Percentiles rank a stretch among this genome's conserved stretches.
Evolutionary conservation across 371 early-diverging fungal species (phyloP).

Genomic region (Syncephalastrum sp.): DNA sequence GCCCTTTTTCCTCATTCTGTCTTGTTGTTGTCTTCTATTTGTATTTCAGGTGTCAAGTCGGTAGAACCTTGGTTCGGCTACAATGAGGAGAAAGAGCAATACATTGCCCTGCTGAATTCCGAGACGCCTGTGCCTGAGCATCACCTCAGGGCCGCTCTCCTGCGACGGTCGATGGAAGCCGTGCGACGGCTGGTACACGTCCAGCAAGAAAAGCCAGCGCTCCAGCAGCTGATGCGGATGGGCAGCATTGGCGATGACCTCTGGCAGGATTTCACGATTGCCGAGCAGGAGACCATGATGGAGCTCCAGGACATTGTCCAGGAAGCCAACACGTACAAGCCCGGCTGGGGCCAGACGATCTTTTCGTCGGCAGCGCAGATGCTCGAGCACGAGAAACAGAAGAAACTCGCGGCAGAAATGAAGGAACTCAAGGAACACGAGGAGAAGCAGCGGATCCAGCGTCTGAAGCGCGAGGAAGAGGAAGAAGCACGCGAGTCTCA

Average conservation of each 20-base stretch:
- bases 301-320: conserved; percentile 83
- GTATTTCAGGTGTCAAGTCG: conserved; percentile 15
- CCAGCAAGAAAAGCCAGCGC: conserved; percentile 79
- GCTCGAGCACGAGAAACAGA: conserved; percentile 61
- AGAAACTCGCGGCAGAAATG: conserved; percentile 46
- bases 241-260: conserved; percentile 90
- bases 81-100: conserved; percentile 67
- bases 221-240: conserved; percentile 73
- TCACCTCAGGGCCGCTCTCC: conserved; percentile 75
- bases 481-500: conserved; percentile 8
- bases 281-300: conserved; percentile 80
- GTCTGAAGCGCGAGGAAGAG: conserved; percentile 4
- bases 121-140: conserved; percentile 59
- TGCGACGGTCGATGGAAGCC: conserved; percentile 84
- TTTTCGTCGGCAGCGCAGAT: conserved; percentile 83
- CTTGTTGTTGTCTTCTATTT: background rate
- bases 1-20: background rate
- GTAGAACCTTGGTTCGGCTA: conserved; percentile 75
- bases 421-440: conserved; percentile 47
- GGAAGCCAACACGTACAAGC: conserved; percentile 80
- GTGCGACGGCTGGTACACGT: conserved; percentile 75
- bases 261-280: conserved; percentile 73
- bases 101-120: conserved; percentile 64
- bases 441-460: conserved; percentile 22
- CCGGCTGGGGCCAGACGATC: conserved; percentile 85